Conservation (phyloP, 1,284 basidiomycete genomes). For the Cutaneotrichosporon mucoides region DNA sequence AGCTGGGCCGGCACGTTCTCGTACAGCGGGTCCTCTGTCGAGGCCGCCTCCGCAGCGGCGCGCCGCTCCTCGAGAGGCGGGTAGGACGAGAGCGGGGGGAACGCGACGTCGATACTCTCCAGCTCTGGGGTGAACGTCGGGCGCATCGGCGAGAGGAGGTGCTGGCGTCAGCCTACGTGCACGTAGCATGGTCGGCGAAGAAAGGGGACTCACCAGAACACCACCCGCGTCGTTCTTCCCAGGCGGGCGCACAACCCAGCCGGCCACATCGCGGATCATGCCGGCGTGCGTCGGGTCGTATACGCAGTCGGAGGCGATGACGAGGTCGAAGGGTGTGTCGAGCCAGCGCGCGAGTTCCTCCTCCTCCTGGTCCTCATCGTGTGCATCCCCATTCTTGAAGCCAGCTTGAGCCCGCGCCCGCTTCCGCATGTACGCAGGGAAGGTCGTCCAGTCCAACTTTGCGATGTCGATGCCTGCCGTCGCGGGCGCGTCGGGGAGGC, state of each 20-base stretch:
- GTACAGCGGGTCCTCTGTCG: constrained; percentile 5
- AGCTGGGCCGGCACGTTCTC: not conserved
- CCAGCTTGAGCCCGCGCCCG: not conserved
- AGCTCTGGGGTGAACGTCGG: constrained; percentile 49
- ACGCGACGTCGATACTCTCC: constrained; percentile 42
- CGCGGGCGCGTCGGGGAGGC: constrained; percentile 6
- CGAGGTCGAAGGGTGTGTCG: constrained; percentile 41
- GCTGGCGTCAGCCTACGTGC: constrained; percentile 23
- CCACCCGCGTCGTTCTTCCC: constrained; percentile 34
- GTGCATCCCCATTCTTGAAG: not conserved
- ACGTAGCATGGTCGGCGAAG: too few relatives aligned
- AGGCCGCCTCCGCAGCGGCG: constrained; percentile 10
- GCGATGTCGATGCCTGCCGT: constrained; percentile 49
- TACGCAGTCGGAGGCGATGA: constrained; percentile 48
- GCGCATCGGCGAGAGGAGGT: constrained; percentile 46
- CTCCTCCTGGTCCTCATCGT: not conserved
- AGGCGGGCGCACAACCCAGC: constrained; percentile 41
- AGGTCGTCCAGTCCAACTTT: constrained; percentile 67
- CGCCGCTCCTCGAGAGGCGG: constrained; percentile 23
- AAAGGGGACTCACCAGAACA: constrained; percentile 43
- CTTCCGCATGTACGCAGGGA: constrained; percentile 39
- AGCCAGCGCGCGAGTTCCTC: constrained; percentile 23
- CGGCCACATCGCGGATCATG: constrained; percentile 41
- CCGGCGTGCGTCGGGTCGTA: constrained; percentile 48
- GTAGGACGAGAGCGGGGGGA: constrained; percentile 36